A percentile compares a stretch with the other conserved stretches of the same genome.
Evolutionary conservation across 192 early-diverging fungal genomes (phyloP).

Genomic region (Coemansia sp.): DNA sequence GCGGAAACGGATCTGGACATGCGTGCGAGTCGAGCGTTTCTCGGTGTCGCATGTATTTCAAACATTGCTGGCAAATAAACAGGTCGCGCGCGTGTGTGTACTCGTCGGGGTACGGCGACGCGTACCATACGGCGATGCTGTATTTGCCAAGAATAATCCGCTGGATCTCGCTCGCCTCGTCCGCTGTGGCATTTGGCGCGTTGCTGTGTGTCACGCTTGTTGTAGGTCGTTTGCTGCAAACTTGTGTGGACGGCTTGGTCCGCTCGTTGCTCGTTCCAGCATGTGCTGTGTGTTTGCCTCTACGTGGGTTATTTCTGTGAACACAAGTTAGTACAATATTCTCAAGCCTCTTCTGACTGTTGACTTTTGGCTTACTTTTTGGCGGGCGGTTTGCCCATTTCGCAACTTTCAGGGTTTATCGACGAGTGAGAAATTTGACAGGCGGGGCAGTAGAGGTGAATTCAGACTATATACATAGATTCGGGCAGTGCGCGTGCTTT

Average conservation of each 20-base stretch:
- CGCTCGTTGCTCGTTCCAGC: background rate
- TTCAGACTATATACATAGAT: background rate
- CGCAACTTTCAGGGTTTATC: background rate
- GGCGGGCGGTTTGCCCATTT: conserved; percentile 23
- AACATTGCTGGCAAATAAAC: conserved; percentile 88
- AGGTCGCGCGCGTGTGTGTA: conserved; percentile 69
- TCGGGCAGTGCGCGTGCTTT: background rate
- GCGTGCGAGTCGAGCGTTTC: conserved; percentile 64
- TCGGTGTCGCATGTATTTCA: conserved; percentile 88
- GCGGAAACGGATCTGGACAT: conserved; percentile 62
- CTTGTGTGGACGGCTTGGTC: background rate
- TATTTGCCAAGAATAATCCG: conserved; percentile 74
- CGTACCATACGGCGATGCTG: conserved; percentile 91
- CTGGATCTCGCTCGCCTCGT: conserved; percentile 18
- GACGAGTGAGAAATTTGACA: background rate
- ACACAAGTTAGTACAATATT: too few species aligned
- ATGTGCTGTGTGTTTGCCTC: background rate
- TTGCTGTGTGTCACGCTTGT: background rate
- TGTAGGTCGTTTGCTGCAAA: background rate
- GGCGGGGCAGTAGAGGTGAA: background rate
- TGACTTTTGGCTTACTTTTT: conserved; percentile 17
- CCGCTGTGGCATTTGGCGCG: background rate
- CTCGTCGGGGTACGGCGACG: conserved; percentile 91
- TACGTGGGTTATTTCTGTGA: background rate
- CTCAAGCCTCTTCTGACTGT: background rate